These are phyloP conservation scores for Myxozyma sirexii DNA, from an alignment of 805 yeast genomes.

Conservation along the genomic window DNA sequence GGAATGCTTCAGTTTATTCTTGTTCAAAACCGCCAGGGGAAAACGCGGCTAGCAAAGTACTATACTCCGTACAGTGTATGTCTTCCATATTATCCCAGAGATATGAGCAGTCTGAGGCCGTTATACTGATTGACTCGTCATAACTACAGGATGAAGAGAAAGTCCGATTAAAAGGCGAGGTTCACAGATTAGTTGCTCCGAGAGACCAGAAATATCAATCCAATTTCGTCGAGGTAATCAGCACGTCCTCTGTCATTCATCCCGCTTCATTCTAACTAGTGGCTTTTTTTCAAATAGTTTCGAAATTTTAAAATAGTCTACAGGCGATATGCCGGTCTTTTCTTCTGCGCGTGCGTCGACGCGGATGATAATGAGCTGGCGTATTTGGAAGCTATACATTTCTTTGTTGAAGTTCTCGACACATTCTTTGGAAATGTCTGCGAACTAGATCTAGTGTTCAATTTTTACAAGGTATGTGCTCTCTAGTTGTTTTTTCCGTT, in stretches of 20 bases:
- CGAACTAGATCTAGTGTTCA: slow-evolving; percentile 89
- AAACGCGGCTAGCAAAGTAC: slow-evolving; percentile 83
- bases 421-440: slow-evolving; percentile 87
- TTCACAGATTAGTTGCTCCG: slow-evolving; percentile 76
- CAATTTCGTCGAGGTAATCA: slow-evolving; percentile 64
- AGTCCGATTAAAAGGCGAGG: slow-evolving; percentile 55
- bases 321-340: slow-evolving; percentile 88
- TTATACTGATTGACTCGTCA: background rate
- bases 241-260: background rate
- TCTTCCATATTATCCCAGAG: background rate
- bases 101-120: background rate
- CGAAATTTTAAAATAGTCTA: slow-evolving; percentile 72
- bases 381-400: slow-evolving; percentile 80
- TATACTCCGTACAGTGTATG: slow-evolving; percentile 52
- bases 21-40: slow-evolving; percentile 92
- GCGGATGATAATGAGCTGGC: slow-evolving; percentile 78
- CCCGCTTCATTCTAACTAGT: background rate
- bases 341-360: slow-evolving; percentile 82
- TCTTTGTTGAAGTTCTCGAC: slow-evolving; percentile 87
- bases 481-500: background rate
- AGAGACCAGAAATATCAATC: slow-evolving; percentile 84
- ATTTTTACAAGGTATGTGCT: slow-evolving; percentile 65
- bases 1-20: slow-evolving; percentile 66
- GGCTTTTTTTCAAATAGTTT: slow-evolving; percentile 43
- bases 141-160: slow-evolving; percentile 49